Percentiles rank a stretch among this genome's conserved stretches.
Conservation (phyloP, 2,329 filamentous ascomycete genomes). For the Paecilomyces sp. region DNA sequence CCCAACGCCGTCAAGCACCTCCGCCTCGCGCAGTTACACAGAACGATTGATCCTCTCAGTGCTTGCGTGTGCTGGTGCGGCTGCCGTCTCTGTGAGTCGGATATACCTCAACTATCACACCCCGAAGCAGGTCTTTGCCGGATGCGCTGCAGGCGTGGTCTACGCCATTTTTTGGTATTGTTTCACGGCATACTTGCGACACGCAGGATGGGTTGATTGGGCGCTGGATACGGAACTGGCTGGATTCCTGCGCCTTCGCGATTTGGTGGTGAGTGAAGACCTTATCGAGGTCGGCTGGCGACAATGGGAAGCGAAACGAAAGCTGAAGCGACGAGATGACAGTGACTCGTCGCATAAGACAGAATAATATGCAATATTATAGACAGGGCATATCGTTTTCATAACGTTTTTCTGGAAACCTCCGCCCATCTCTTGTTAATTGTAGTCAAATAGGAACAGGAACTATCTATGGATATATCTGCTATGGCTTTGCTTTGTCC, state of each 20-base stretch:
- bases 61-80: conserved; percentile 55
- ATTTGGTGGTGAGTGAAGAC: conserved; percentile 82
- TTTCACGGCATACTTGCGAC: conserved; percentile 59
- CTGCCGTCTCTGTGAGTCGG: conserved; percentile 69
- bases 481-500: background rate
- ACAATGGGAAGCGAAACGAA: conserved; percentile 63
- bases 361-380: conserved; percentile 8
- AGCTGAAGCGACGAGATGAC: conserved; percentile 20
- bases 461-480: background rate
- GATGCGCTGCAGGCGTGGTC: conserved; percentile 60
- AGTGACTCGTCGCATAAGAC: conserved; percentile 19
- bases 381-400: background rate
- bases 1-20: conserved; percentile 43
- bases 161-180: conserved; percentile 75
- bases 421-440: background rate
- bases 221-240: conserved; percentile 59
- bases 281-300: conserved; percentile 89
- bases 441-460: background rate
- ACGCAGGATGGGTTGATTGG: conserved; percentile 65
- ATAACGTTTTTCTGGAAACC: background rate
- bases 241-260: conserved; percentile 64
- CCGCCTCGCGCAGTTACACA: conserved; percentile 30
- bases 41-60: conserved; percentile 55
- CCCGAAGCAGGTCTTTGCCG: conserved; percentile 75
- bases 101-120: conserved; percentile 94